These are phyloP conservation scores for Talaromyces sp. DNA, from an alignment of 2,329 filamentous ascomycete genomes.

Conservation along the genomic window DNA sequence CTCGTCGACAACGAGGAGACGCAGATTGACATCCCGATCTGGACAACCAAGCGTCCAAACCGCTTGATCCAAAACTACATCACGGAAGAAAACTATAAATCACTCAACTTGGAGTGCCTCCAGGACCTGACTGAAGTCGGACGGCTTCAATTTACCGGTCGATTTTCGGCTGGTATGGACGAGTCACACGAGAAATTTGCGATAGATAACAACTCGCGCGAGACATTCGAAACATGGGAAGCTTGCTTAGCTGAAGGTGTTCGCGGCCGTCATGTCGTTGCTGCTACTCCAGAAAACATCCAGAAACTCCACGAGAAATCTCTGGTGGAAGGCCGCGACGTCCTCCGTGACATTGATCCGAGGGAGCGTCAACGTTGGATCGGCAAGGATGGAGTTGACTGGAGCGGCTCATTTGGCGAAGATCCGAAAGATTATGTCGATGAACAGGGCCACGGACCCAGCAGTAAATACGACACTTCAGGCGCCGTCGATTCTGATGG, in stretches of 20 bases:
- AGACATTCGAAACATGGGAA: constrained; percentile 94
- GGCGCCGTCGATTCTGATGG: not conserved
- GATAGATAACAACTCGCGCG: constrained; percentile 78
- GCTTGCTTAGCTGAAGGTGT: constrained; percentile 86
- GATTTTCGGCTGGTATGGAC: constrained; percentile 88
- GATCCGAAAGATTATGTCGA: constrained; percentile 62
- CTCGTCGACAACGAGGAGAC: constrained; percentile 73
- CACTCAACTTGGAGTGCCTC: constrained; percentile 62
- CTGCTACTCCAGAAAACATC: constrained; percentile 67
- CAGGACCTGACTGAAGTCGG: constrained; percentile 73
- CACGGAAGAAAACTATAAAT: constrained; percentile 66
- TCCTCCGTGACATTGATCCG: constrained; percentile 63
- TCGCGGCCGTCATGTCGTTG: constrained; percentile 62
- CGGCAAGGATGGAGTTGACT: constrained; percentile 72
- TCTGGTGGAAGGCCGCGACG: constrained; percentile 70
- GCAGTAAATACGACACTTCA: constrained; percentile 50
- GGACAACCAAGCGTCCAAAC: constrained; percentile 68
- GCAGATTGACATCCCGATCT: constrained; percentile 83
- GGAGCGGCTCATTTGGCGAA: constrained; percentile 78
- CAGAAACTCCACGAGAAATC: constrained; percentile 76
- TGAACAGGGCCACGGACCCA: constrained; percentile 35
- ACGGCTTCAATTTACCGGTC: constrained; percentile 69
- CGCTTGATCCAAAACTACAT: constrained; percentile 90
- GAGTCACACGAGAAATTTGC: constrained; percentile 79
- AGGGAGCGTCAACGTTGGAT: constrained; percentile 73